Evolutionary conservation across 2,329 filamentous ascomycete species (phyloP).

Genomic region (Ilyonectria destructans): DNA sequence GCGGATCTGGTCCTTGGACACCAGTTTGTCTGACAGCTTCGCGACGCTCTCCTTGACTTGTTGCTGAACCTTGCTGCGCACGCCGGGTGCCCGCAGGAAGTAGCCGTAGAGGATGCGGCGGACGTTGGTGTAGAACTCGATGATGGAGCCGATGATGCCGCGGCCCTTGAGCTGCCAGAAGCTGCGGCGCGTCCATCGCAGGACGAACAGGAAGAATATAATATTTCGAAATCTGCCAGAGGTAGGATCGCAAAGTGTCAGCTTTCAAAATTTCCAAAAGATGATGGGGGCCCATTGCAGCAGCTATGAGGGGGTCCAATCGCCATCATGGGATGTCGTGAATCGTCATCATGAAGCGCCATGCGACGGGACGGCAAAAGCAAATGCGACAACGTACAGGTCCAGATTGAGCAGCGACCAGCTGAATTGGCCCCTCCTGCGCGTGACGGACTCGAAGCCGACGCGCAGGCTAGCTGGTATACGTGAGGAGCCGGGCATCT

Average conservation of each 20-base stretch:
- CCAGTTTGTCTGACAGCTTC: conserved; percentile 88
- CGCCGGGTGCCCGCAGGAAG: conserved; percentile 89
- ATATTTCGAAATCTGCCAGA: conserved; percentile 82
- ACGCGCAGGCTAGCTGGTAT: conserved; percentile 81
- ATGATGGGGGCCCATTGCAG: not conserved
- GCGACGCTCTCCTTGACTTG: conserved; percentile 86
- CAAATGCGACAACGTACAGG: conserved; percentile 67
- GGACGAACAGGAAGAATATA: conserved; percentile 89
- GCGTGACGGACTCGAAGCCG: conserved; percentile 75
- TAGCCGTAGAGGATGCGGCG: conserved; percentile 85
- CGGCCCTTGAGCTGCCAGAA: conserved; percentile 92
- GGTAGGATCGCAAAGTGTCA: conserved; percentile 16
- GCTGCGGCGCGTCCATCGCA: conserved; percentile 85
- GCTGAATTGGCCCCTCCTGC: conserved; percentile 69
- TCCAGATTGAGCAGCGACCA: conserved; percentile 77
- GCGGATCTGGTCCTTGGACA: conserved; percentile 80
- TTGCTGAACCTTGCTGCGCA: conserved; percentile 87
- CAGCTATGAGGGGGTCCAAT: not conserved
- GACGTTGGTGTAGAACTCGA: conserved; percentile 80
- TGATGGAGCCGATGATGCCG: conserved; percentile 84
- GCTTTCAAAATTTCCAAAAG: not conserved
- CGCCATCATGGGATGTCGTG: conserved; percentile 1
- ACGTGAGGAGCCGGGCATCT: conserved; percentile 78
- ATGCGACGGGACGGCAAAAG: conserved; percentile 13
- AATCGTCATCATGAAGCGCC: not conserved